Evolutionary conservation across 352 stramenopile genomes (phyloP).

Genomic region (Aphanomyces cochlioides): DNA sequence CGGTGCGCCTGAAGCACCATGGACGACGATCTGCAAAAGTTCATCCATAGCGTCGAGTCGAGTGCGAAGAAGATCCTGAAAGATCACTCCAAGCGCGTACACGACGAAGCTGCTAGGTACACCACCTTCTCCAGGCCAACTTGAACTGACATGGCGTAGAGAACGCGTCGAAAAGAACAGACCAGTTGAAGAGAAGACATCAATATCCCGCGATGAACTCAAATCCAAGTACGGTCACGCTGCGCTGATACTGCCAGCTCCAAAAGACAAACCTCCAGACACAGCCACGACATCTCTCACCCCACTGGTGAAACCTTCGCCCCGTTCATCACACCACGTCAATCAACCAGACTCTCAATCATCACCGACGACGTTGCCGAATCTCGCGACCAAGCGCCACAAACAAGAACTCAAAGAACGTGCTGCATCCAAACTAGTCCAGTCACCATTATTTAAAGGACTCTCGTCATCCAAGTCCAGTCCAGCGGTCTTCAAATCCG

Average conservation of each 20-base stretch:
- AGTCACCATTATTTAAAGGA: slow-evolving; percentile 71
- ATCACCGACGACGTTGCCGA: not conserved
- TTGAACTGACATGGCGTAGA: slow-evolving; percentile 34
- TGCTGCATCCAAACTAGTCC: slow-evolving; percentile 46
- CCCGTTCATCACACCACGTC: slow-evolving; percentile 38
- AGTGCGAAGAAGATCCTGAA: slow-evolving; percentile 76
- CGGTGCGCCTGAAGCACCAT: not conserved
- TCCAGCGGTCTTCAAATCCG: slow-evolving; percentile 48
- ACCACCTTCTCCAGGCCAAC: slow-evolving; percentile 44
- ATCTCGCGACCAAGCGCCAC: not conserved
- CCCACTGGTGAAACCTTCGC: slow-evolving; percentile 1
- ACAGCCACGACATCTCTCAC: not conserved
- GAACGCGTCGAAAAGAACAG: slow-evolving; percentile 19
- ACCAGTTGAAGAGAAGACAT: slow-evolving; percentile 30
- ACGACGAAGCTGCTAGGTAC: slow-evolving; percentile 51
- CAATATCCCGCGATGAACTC: slow-evolving; percentile 53
- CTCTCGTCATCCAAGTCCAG: slow-evolving; percentile 41
- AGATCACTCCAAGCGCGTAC: slow-evolving; percentile 68
- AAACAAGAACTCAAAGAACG: slow-evolving; percentile 28
- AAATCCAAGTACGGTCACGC: slow-evolving; percentile 52
- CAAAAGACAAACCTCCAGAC: slow-evolving; percentile 32
- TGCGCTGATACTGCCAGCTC: slow-evolving; percentile 50
- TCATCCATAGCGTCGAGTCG: slow-evolving; percentile 71
- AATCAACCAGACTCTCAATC: slow-evolving; percentile 29
- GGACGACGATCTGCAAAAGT: slow-evolving; percentile 70